These are phyloP conservation scores for Trametes gibbosa DNA, from an alignment of 768 basidiomycete genomes.

Conservation along the genomic window DNA sequence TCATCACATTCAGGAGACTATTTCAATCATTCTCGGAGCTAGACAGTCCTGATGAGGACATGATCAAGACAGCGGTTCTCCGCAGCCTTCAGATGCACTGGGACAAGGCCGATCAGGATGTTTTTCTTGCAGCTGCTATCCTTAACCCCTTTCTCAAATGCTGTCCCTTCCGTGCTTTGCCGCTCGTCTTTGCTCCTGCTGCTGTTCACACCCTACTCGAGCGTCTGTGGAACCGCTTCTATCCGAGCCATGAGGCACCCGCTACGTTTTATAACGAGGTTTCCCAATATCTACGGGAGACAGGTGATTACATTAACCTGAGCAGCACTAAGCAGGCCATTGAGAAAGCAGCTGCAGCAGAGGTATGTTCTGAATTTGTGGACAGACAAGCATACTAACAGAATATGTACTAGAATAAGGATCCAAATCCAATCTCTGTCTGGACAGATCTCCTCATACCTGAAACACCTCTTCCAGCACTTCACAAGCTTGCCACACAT, in stretches of 20 bases:
- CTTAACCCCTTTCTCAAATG: neutral
- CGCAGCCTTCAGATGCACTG: slow-evolving; percentile 22
- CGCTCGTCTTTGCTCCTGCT: neutral
- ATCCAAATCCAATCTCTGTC: neutral
- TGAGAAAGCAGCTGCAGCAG: neutral
- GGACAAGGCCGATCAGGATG: slow-evolving; percentile 25
- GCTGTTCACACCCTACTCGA: neutral
- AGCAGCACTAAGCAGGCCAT: neutral
- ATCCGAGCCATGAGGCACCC: neutral
- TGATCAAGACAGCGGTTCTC: neutral
- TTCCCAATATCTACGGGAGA: neutral
- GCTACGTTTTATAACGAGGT: neutral
- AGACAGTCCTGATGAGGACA: neutral
- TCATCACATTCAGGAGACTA: neutral
- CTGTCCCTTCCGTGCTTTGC: neutral
- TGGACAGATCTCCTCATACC: neutral
- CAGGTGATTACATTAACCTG: neutral
- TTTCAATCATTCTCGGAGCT: neutral
- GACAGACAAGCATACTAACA: neutral
- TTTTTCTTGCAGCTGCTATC: slow-evolving; percentile 16
- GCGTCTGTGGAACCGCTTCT: neutral
- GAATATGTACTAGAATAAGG: neutral
- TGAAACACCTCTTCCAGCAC: neutral
- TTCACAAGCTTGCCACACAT: neutral
- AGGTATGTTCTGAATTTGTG: neutral